phyloP scores from a whole-genome alignment of 2,329 filamentous ascomycete genomes.

The Westerdykella aurantiaca region DNA sequence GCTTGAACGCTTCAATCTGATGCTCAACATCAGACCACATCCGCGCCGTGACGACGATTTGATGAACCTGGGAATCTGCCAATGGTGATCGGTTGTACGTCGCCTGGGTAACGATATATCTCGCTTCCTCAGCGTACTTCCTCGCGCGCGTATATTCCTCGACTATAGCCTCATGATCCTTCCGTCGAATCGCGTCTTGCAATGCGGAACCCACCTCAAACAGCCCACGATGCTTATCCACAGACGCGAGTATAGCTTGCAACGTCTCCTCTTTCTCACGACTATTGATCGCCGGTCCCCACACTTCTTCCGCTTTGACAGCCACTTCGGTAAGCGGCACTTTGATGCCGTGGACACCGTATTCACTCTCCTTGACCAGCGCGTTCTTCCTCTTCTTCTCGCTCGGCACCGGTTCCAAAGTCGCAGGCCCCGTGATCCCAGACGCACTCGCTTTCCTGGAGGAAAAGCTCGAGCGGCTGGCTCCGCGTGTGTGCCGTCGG shows the following conservation, averaged over 20 bases:
- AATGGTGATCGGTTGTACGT: conserved; percentile 50
- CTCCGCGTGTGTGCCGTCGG: conserved; percentile 56
- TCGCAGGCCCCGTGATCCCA: conserved; percentile 25
- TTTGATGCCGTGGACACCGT: conserved; percentile 58
- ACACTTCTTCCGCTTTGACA: conserved; percentile 92
- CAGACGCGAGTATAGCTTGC: conserved; percentile 66
- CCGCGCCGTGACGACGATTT: conserved; percentile 78
- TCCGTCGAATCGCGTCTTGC: conserved; percentile 79
- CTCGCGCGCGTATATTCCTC: conserved; percentile 83
- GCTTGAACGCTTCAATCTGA: conserved; percentile 80
- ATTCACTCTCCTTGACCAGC: conserved; percentile 72
- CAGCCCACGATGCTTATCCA: conserved; percentile 74
- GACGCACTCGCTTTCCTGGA: conserved; percentile 44
- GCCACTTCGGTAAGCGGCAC: conserved; percentile 80
- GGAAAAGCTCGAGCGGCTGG: conserved; percentile 57
- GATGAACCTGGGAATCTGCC: conserved; percentile 74
- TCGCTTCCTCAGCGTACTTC: conserved; percentile 72
- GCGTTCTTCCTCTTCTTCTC: conserved; percentile 76
- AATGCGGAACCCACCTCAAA: conserved; percentile 75
- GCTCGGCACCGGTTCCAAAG: conserved; percentile 23
- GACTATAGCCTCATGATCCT: conserved; percentile 81
- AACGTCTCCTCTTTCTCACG: conserved; percentile 85
- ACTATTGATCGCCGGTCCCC: conserved; percentile 88
- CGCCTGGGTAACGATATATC: conserved; percentile 55
- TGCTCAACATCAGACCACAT: conserved; percentile 95